Evolutionary conservation across 148 eudicot genomes (phyloP).

Genomic region (Rhododendron williamsianum): DNA sequence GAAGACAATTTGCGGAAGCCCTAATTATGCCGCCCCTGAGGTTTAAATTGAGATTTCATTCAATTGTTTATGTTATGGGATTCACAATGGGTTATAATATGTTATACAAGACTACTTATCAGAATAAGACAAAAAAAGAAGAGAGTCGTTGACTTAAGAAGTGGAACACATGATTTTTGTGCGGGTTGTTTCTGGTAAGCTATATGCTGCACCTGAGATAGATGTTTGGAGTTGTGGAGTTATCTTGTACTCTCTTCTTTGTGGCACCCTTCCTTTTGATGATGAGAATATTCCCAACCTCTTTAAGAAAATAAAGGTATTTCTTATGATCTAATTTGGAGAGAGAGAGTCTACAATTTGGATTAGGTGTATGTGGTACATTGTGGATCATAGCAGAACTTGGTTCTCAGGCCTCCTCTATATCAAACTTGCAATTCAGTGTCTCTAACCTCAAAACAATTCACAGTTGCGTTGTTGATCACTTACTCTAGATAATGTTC

Average conservation of each 20-base stretch:
- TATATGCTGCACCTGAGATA: too few species aligned
- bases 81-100: too few species aligned
- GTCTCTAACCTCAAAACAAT: not conserved
- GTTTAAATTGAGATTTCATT: too few species aligned
- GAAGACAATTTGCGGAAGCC: too few species aligned
- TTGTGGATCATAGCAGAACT: not conserved
- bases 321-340: not conserved
- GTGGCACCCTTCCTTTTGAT: conserved; percentile 24
- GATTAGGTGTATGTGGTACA: not conserved
- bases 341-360: not conserved
- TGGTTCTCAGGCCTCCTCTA: not conserved
- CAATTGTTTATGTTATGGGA: too few species aligned
- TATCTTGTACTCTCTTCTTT: conserved; percentile 26
- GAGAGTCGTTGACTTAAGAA: too few species aligned
- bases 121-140: too few species aligned
- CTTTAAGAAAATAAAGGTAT: conserved; percentile 37
- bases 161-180: too few species aligned
- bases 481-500: conserved; percentile 2
- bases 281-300: conserved; percentile 38
- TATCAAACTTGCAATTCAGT: not conserved
- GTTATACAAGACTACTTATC: too few species aligned
- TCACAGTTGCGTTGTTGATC: not conserved
- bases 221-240: conserved; percentile 34
- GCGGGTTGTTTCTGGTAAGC: too few species aligned
- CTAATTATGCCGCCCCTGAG: too few species aligned